Evolutionary conservation across 805 yeast species (phyloP), one percentile per base, ranked within the genome.

Genomic region (Wickerhamiella musiphila): DNA sequence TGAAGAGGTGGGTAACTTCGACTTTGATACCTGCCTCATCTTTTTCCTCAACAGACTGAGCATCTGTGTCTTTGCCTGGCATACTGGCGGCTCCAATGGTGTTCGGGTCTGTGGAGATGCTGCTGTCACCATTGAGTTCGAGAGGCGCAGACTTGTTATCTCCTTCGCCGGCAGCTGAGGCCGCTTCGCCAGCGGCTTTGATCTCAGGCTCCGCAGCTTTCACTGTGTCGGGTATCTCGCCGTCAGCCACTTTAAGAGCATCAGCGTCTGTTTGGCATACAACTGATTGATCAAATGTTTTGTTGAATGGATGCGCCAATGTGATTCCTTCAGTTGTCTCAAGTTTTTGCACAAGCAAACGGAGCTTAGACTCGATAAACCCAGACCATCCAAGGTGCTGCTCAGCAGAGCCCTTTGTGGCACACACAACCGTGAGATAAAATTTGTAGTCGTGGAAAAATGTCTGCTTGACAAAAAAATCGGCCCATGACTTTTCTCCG

Each of bases 341-440:
- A 31, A 90, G 63, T 50, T 83, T 90, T 44, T 69, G 77, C 21
- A 90, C 93, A 21, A 90, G 54, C 26, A 77, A 56, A 42, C 98
- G 68, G 27, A 86, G 52, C 54, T 77, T 81, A 45, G 93, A 73
- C 53, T 90, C 96, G 8, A 90, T 86, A 60, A 86, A 61, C 7
- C 98, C 96, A 42, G 81, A 72, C 92, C 93, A 90, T 45, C 77
- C 78, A 35, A 74, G 56, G 47, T 86, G 94, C 34, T 83, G 83
- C 49, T 83, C 96, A 35, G 69, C 68, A 1, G 67, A 57, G 6
- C 76, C 78, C 39, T 60, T 65, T 0, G 95, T 77, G 2, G 78
- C 71, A 0, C 83, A 86, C 34, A 78, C 72, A 3, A 86, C 63
- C 20, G 90, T 77, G 34, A 90, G 54, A 50, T 90, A 90, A 53